Evolutionary conservation across 2,329 filamentous ascomycete genomes (phyloP), one percentile per base, ranked within the genome.

Genomic region (Helminthosporium solani): DNA sequence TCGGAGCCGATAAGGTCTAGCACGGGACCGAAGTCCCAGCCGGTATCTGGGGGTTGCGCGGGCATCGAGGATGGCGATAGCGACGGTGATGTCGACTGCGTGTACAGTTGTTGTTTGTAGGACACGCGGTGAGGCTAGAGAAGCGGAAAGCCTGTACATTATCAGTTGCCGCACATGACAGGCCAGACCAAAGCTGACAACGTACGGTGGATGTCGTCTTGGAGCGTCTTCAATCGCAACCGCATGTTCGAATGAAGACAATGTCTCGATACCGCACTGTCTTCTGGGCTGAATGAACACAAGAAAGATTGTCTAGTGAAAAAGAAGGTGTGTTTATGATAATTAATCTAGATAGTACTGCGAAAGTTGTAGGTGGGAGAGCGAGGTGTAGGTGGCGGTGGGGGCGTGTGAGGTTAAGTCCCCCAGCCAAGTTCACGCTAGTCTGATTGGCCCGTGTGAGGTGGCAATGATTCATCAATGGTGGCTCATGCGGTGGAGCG

Each of bases 11-110:
- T 67, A 30, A 77, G 64, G 30, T 73, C 67, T 44, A 74, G 63
- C 31, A 71, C 73, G n/a, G 72, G 65, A 46, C 72, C 68, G 44
- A 77, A 73, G 58, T 75, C 73, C 75, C 75, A 78, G 34, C 70
- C 63, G 44, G 67, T 68, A 42, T 66, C 62, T 36, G 61, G 49
- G 14, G 66, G 63, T 46, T 62, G 59, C 35, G 63, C 63, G 51
- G 64, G 65, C 67, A 71, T 71, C 45, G 46, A 44, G 34, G 18
- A 15, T 16, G 36, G 31, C 15, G 31, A 8, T 40, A 38, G 34
- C 19, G 14, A n/a, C 3, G 16, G 18, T 28, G 37, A 7, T 25
- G 20, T 23, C 18, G 28, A 23, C 18, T 35, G 15, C 15, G 14
- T 34, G 27, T 20, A 34, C 30, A 11, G 21, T 12, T 43, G 16